These are phyloP conservation scores for Phaseolus lunatus DNA, from an alignment of 306 rosid species.

Conservation along the genomic window DNA sequence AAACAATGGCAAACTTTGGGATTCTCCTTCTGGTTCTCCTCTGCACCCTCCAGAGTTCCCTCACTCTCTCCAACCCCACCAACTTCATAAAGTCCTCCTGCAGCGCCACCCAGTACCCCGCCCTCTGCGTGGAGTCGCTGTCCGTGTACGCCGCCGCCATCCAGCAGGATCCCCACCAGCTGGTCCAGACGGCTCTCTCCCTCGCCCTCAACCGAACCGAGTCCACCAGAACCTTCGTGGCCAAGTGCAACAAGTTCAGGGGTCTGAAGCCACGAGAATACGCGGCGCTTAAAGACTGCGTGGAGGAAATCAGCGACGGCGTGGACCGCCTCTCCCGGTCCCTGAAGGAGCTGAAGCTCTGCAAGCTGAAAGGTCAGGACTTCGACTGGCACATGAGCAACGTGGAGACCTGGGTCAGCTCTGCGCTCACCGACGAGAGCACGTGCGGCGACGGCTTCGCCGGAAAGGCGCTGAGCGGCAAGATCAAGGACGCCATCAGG, in stretches of 20 bases:
- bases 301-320: slow-evolving; percentile 50
- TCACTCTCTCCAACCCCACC: not conserved
- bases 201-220: slow-evolving; percentile 45
- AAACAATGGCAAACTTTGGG: not conserved
- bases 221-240: slow-evolving; percentile 43
- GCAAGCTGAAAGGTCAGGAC: slow-evolving; percentile 41
- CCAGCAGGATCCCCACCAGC: slow-evolving; percentile 49
- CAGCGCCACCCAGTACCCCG: slow-evolving; percentile 49
- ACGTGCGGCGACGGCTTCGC: slow-evolving; percentile 58
- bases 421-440: slow-evolving; percentile 51
- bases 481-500: slow-evolving; percentile 43
- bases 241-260: slow-evolving; percentile 41
- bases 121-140: slow-evolving; percentile 46
- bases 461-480: slow-evolving; percentile 45
- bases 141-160: slow-evolving; percentile 48
- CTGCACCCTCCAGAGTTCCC: not conserved
- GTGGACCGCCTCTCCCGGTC: slow-evolving; percentile 49
- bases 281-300: slow-evolving; percentile 51
- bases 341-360: slow-evolving; percentile 50
- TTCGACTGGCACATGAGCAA: slow-evolving; percentile 61
- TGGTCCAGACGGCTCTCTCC: slow-evolving; percentile 54
- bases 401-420: slow-evolving; percentile 60
- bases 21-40: not conserved
- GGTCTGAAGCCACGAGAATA: slow-evolving; percentile 43
- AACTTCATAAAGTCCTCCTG: slow-evolving; percentile 54